These are phyloP conservation scores for Kockiozyma suomiensis DNA, from an alignment of 805 yeast species.

Conservation along the genomic window DNA sequence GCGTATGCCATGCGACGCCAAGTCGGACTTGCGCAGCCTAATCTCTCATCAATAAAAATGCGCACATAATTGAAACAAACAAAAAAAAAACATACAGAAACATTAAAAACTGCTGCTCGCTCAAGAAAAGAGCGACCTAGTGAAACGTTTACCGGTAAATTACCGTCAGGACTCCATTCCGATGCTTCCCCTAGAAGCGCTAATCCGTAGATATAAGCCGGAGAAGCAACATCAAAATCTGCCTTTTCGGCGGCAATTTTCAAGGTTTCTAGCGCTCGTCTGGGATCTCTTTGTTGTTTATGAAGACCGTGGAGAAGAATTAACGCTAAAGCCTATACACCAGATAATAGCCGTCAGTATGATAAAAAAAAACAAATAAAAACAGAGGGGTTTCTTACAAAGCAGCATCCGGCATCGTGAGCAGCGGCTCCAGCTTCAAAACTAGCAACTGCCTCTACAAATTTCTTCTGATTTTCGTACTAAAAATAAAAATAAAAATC, in stretches of 20 bases:
- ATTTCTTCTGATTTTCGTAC: conserved; percentile 42
- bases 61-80: no score
- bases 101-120: conserved; percentile 45
- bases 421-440: conserved; percentile 43
- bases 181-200: conserved; percentile 42
- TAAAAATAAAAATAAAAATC: neutral
- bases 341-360: neutral
- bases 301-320: conserved; percentile 40
- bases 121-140: conserved; percentile 34
- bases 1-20: conserved; percentile 33
- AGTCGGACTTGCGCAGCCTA: conserved; percentile 32
- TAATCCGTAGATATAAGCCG: conserved; percentile 46
- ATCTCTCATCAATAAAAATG: no score
- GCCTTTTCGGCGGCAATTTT: conserved; percentile 38
- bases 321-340: conserved; percentile 14
- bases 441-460: conserved; percentile 40
- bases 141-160: conserved; percentile 2
- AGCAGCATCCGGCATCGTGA: conserved; percentile 46
- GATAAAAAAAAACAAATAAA: conserved; percentile 35
- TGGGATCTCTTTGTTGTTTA: conserved; percentile 36
- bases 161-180: neutral
- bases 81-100: conserved; percentile 32
- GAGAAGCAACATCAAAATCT: conserved; percentile 47
- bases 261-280: conserved; percentile 37
- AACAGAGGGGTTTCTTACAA: no score